Evolutionary conservation across 768 basidiomycete species (phyloP).

Genomic region (Butyriboletus loyo): DNA sequence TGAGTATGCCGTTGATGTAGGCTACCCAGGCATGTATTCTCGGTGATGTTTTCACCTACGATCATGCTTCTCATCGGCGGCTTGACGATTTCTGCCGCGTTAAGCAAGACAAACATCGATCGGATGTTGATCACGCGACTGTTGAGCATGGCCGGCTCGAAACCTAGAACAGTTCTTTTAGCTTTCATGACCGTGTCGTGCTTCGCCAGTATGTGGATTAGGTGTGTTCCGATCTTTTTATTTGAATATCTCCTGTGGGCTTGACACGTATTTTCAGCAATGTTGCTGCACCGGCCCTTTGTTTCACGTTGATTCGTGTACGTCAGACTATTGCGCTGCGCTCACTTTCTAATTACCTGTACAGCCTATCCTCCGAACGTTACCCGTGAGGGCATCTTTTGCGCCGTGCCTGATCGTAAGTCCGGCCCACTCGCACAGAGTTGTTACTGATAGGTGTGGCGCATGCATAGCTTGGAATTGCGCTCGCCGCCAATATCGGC

Average conservation of each 20-base stretch:
- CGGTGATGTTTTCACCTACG: constrained; percentile 94
- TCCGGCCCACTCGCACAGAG: neutral
- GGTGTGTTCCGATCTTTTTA: constrained; percentile 41
- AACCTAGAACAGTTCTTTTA: constrained; percentile 81
- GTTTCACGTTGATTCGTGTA: constrained; percentile 93
- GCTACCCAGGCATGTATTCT: constrained; percentile 74
- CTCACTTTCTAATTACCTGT: constrained; percentile 2
- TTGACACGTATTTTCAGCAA: constrained; percentile 51
- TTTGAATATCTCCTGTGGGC: neutral
- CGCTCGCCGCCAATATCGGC: constrained; percentile 96
- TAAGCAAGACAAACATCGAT: constrained; percentile 95
- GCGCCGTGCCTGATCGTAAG: constrained; percentile 89
- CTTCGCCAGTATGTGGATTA: constrained; percentile 99
- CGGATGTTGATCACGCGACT: constrained; percentile 87
- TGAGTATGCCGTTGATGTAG: neutral
- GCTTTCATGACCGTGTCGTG: constrained; percentile 96
- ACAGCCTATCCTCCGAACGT: constrained; percentile 89
- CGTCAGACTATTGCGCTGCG: constrained; percentile 21
- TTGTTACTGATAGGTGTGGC: neutral
- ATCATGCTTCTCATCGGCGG: constrained; percentile 98
- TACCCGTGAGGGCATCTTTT: constrained; percentile 84
- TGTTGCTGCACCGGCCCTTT: constrained; percentile 95
- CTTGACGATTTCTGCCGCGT: constrained; percentile 94
- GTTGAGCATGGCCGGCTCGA: constrained; percentile 84
- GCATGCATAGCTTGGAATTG: constrained; percentile 76